phyloP scores from a whole-genome alignment of 805 yeast species.

The Kluyveromyces starmeri region DNA sequence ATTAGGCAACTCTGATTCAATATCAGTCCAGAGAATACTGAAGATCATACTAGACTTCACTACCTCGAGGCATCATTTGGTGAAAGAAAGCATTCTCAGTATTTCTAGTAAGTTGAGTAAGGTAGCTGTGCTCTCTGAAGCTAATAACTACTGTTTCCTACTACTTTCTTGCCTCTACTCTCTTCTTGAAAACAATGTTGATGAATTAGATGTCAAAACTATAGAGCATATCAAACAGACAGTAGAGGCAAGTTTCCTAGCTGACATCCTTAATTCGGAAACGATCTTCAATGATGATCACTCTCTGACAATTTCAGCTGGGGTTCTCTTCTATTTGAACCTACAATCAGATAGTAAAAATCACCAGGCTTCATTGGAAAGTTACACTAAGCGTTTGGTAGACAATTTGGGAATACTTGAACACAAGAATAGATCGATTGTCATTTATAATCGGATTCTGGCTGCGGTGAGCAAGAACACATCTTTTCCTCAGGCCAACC shows the following conservation, averaged over 20 bases:
- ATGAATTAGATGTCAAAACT: conserved; percentile 11
- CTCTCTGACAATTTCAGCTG: conserved; percentile 22
- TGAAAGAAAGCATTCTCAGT: conserved; percentile 23
- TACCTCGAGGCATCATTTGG: conserved; percentile 22
- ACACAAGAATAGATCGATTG: conserved; percentile 28
- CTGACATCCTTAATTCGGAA: conserved; percentile 6
- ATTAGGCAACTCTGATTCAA: conserved; percentile 18
- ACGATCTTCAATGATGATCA: conserved; percentile 18
- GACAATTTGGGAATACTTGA: conserved; percentile 13
- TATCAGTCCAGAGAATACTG: conserved; percentile 28
- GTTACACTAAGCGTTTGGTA: conserved; percentile 32
- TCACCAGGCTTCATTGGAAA: conserved; percentile 40
- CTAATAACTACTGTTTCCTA: conserved; percentile 21
- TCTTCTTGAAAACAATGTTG: conserved; percentile 18
- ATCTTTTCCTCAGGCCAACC: conserved; percentile 15
- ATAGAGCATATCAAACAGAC: conserved; percentile 13
- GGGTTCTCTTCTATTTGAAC: conserved; percentile 29
- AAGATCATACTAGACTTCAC: conserved; percentile 30
- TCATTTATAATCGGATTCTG: conserved; percentile 37
- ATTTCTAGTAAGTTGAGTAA: conserved; percentile 13
- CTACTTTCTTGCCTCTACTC: conserved; percentile 22
- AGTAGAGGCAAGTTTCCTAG: conserved; percentile 15
- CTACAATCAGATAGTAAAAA: conserved; percentile 21
- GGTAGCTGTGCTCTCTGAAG: conserved; percentile 8
- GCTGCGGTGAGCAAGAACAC: conserved; percentile 42